Evolutionary conservation across 441 rosid species (phyloP).

Genomic region (Biscutella laevigata): DNA sequence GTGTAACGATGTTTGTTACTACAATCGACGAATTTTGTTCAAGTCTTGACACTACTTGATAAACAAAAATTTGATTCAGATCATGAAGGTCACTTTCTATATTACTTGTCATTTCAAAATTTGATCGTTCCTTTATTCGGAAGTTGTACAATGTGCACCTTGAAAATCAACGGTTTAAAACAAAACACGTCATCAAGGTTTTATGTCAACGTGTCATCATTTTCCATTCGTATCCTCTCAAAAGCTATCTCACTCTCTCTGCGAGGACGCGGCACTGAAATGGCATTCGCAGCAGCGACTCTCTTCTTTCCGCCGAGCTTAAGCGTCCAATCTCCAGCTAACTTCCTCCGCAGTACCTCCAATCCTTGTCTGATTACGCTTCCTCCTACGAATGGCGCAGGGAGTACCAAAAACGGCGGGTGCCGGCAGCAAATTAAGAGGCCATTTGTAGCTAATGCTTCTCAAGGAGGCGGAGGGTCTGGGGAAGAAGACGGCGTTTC

Average conservation of each 20-base stretch:
- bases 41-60: not conserved
- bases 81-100: not conserved
- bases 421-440: slow-evolving; percentile 28
- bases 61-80: not conserved
- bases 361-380: not conserved
- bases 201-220: too few relatives aligned
- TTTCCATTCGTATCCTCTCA: slow-evolving; percentile 8
- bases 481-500: slow-evolving; percentile 58
- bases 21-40: not conserved
- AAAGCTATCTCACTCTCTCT: slow-evolving; percentile 5
- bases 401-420: not conserved
- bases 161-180: slow-evolving; percentile 4
- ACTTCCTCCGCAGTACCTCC: not conserved
- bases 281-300: slow-evolving; percentile 17
- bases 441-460: slow-evolving; percentile 18
- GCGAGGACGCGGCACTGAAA: not conserved
- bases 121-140: not conserved
- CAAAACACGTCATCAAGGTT: slow-evolving; percentile 12
- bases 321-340: slow-evolving; percentile 10
- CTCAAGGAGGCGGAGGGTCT: slow-evolving; percentile 5
- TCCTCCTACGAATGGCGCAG: not conserved
- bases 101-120: not conserved
- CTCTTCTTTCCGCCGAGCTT: not conserved
- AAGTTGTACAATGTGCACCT: not conserved
- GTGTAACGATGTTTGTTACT: slow-evolving; percentile 10